Conservation (phyloP, 176 grass and related monocot genomes). For the Olyra latifolia region DNA sequence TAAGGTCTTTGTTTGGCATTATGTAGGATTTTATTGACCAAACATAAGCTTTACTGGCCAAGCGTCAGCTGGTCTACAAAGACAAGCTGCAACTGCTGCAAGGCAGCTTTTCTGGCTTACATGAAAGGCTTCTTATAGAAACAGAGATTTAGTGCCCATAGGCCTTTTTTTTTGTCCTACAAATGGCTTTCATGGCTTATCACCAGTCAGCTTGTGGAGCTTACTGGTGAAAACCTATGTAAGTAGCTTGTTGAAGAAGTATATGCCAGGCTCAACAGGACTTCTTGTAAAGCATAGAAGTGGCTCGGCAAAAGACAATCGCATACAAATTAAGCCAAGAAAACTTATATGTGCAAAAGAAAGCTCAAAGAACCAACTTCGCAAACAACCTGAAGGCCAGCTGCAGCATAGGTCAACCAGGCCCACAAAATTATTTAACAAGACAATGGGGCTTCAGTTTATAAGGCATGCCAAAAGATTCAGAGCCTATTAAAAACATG, state of each 20-base stretch:
- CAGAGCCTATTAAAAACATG: not conserved
- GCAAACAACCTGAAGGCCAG: not conserved
- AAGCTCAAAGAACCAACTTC: not conserved
- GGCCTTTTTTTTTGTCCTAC: not conserved
- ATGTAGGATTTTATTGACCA: not conserved
- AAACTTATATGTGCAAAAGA: not conserved
- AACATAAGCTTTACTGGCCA: not conserved
- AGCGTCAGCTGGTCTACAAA: not conserved
- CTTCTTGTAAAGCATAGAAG: not conserved
- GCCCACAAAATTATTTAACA: not conserved
- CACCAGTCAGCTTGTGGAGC: not conserved
- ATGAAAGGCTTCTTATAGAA: not conserved
- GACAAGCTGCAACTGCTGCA: not conserved
- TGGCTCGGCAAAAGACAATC: not conserved
- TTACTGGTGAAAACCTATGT: not conserved
- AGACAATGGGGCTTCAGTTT: not conserved
- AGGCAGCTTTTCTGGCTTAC: not conserved
- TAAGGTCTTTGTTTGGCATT: not conserved
- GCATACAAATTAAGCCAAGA: not conserved
- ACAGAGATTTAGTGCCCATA: not conserved
- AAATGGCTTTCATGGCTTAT: not conserved
- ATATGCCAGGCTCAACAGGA: not conserved
- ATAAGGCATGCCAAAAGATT: not conserved
- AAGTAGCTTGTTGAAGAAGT: not conserved
- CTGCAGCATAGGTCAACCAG: not conserved